Base-by-base conservation (phyloP, 2,329 filamentous ascomycete species). In the Diplodia mutila region DNA sequence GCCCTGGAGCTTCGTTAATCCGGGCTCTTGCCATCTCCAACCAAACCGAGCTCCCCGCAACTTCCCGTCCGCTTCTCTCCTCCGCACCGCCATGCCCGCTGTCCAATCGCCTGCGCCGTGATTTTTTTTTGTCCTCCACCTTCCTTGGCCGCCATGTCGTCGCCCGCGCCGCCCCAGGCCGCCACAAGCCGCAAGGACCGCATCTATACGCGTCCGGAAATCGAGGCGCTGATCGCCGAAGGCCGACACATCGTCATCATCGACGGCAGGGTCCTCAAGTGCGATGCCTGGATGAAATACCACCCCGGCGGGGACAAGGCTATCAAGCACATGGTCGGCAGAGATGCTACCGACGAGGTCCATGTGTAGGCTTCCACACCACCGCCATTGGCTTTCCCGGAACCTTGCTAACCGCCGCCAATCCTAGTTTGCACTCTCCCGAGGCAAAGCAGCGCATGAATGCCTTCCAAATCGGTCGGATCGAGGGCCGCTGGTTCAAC, bases 301-400 rank as follows among this genome's bases (percentile, higher is more conserved):
- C 95, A 98, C 75, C 95, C 95, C 14, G 95, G 95, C 67, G 95
- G 95, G 72, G 90, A 94, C 74, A 95, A 93, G 80, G 87, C 94
- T 66, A 96, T 99, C 71, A 84, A 88, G 77, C 95, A 99, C 77
- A 95, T 97, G 93, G 87, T 98, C 69, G 93, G 93, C 69, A 88
- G 91, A 80, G 93, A 97, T 87, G 94, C 93, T 61, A 97, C 94
- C 12, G 94, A 97, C 78, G 95, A 98, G 80, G 90, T 98, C 69
- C 92, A 90, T 78, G 92, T 90, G 92, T 97, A 85, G 61, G 90
- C 84, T 54, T 61, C 12, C 69, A 66, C 12, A 66, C 52, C 34
- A 49, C 21, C 46, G 52, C 54, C 25, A 49, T 29, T 32, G 67
- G 23, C 18, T 37, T 4, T 37, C 14, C 18, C 2, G 54, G 49